Evolutionary conservation across 176 grass and related monocot species (phyloP).

Genomic region (Ananas comosus): DNA sequence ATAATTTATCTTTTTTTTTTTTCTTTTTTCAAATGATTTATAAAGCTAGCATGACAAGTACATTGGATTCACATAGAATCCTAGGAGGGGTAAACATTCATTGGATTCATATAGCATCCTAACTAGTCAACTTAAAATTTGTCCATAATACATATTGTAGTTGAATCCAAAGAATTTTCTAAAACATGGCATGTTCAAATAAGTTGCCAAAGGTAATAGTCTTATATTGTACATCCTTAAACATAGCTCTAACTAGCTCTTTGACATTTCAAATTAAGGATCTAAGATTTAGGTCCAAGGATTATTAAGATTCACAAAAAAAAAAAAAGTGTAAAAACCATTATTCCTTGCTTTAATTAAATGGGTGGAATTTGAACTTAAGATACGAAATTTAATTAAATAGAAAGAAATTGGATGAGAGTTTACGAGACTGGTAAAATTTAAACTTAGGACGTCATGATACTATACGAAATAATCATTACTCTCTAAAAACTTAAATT

Average conservation of each 20-base stretch:
- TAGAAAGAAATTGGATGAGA: neutral
- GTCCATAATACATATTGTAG: neutral
- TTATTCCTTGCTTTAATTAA: neutral
- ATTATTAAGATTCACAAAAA: too few relatives aligned
- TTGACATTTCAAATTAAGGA: neutral
- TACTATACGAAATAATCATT: too few relatives aligned
- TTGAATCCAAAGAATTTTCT: neutral
- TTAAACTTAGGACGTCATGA: too few relatives aligned
- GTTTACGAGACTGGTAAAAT: too few relatives aligned
- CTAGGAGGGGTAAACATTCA: neutral
- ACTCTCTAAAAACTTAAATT: too few relatives aligned
- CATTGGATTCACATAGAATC: neutral
- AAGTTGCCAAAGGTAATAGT: neutral
- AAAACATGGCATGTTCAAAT: neutral
- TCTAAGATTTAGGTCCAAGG: neutral
- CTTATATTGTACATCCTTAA: too few relatives aligned
- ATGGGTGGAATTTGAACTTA: neutral
- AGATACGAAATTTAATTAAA: neutral
- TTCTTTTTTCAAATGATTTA: neutral
- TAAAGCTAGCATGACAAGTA: neutral
- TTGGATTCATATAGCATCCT: slow-evolving; percentile 1
- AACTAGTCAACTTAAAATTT: neutral
- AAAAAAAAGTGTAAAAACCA: too few relatives aligned
- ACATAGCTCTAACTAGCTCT: too few relatives aligned
- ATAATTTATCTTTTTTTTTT: neutral